These are phyloP conservation scores for Hyphodiscus sp. DNA, from an alignment of 2,329 filamentous ascomycete genomes.

Conservation along the genomic window DNA sequence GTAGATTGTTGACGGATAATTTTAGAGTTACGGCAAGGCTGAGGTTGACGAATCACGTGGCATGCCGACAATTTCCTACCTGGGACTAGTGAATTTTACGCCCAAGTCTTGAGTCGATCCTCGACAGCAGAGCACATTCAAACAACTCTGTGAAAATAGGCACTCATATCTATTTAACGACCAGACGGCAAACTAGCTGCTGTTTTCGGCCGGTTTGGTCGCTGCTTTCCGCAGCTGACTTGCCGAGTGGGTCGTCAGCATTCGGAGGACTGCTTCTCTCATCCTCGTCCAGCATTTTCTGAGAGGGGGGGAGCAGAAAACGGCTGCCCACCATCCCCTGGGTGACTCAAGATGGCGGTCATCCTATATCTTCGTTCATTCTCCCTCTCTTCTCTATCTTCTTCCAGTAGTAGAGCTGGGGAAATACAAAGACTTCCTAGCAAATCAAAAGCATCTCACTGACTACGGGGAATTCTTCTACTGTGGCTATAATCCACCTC, in stretches of 20 bases:
- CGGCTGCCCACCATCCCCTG: background rate
- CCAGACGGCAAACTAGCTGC: constrained; percentile 16
- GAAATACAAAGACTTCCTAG: constrained; percentile 17
- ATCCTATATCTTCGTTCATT: constrained; percentile 10
- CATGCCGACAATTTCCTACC: too few relatives aligned
- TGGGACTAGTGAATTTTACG: too few relatives aligned
- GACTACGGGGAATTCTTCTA: constrained; percentile 15
- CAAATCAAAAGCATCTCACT: constrained; percentile 15
- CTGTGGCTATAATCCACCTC: constrained; percentile 11
- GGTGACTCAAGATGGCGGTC: constrained; percentile 12
- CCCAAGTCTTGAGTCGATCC: too few relatives aligned
- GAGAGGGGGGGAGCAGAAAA: background rate
- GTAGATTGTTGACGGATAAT: too few relatives aligned
- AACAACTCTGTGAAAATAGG: too few relatives aligned
- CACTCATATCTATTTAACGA: constrained; percentile 15
- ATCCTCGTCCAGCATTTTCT: background rate
- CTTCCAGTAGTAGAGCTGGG: constrained; percentile 15
- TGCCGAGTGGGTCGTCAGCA: background rate
- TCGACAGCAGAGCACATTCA: too few relatives aligned
- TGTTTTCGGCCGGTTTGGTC: constrained; percentile 17
- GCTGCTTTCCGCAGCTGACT: constrained; percentile 11
- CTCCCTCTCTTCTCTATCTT: constrained; percentile 12
- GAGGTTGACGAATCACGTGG: too few relatives aligned
- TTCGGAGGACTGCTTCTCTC: background rate
- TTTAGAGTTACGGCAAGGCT: too few relatives aligned